Evolutionary conservation across 2,329 filamentous ascomycete genomes (phyloP).

Genomic region (Drechslerella dactyloides): DNA sequence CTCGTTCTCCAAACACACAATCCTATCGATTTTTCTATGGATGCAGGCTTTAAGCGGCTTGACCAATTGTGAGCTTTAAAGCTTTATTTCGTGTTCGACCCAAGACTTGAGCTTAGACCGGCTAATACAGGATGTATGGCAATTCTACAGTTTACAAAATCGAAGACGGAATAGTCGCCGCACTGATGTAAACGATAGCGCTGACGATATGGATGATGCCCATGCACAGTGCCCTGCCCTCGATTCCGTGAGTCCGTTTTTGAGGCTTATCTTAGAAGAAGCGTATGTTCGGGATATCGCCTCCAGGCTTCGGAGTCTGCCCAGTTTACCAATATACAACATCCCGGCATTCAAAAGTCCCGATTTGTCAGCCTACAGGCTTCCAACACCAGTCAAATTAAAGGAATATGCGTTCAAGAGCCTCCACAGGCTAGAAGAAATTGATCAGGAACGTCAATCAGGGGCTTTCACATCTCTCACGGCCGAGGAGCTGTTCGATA

Average conservation of each 20-base stretch:
- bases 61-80: slow-evolving; percentile 31
- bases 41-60: slow-evolving; percentile 36
- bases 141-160: slow-evolving; percentile 2
- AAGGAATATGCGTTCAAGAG: slow-evolving; percentile 25
- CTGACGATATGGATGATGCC: background rate
- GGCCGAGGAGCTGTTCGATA: slow-evolving; percentile 36
- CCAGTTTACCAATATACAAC: slow-evolving; percentile 9
- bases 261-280: slow-evolving; percentile 31
- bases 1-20: slow-evolving; percentile 18
- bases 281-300: slow-evolving; percentile 37
- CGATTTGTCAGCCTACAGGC: slow-evolving; percentile 11
- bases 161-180: background rate
- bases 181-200: background rate
- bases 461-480: slow-evolving; percentile 28
- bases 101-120: no score
- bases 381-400: slow-evolving; percentile 1
- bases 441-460: slow-evolving; percentile 37
- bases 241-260: slow-evolving; percentile 19
- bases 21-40: slow-evolving; percentile 17
- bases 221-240: background rate
- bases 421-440: slow-evolving; percentile 28
- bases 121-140: background rate
- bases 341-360: slow-evolving; percentile 34
- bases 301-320: slow-evolving; percentile 13
- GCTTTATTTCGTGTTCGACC: background rate